Evolutionary conservation across 192 early-diverging fungal genomes (phyloP).

Genomic region (Coemansia sp.): DNA sequence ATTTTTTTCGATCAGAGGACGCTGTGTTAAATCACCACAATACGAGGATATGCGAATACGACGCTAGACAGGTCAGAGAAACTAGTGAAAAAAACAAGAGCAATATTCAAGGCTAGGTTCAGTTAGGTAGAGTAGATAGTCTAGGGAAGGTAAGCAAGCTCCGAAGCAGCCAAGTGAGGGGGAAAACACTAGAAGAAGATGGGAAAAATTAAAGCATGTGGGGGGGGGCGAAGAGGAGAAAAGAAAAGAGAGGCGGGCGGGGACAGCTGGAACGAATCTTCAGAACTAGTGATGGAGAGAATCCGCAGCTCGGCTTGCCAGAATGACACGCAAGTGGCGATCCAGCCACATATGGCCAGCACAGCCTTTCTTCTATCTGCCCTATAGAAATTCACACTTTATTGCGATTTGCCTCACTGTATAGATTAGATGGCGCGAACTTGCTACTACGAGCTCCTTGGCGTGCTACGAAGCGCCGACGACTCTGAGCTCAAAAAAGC

Average conservation of each 20-base stretch:
- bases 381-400: background rate
- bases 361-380: background rate
- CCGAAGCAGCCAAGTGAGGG: background rate
- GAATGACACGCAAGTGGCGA: background rate
- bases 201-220: background rate
- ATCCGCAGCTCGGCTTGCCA: background rate
- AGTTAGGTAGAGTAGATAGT: background rate
- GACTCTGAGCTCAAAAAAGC: constrained; percentile 87
- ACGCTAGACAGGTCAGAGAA: background rate
- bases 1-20: constrained; percentile 18
- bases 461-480: constrained; percentile 72
- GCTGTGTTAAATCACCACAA: background rate
- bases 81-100: background rate
- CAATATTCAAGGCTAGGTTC: background rate
- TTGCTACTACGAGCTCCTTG: constrained; percentile 92
- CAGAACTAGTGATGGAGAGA: background rate
- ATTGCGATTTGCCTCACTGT: background rate
- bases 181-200: background rate
- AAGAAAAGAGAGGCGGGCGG: background rate
- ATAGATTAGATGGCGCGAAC: constrained; percentile 57
- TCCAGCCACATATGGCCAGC: background rate
- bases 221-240: background rate
- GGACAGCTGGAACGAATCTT: background rate
- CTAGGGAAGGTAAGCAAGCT: background rate
- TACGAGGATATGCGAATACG: background rate